Base-by-base conservation (phyloP, 2,329 filamentous ascomycete species). In the Didymella segeticola region DNA sequence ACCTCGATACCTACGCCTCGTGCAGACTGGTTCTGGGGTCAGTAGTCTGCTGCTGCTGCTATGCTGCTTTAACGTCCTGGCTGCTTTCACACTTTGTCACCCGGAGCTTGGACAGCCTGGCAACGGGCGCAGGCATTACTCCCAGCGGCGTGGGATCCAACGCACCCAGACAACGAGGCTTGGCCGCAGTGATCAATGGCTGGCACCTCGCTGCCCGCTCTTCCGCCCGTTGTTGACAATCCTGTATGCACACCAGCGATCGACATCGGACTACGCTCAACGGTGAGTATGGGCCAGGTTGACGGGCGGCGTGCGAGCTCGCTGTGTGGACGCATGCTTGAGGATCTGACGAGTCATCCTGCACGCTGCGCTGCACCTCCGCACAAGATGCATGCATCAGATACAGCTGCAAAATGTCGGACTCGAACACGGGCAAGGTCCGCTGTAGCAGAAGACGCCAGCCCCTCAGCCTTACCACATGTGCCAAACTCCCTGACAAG, bases 151-250 rank as follows among this genome's bases (percentile, higher is more conserved):
- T 63, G 61, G 61, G 43, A 42, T 59, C 48, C 15, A 36, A 56
- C 60, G 63, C 64, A 61, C 58, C 60, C 61, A 60, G 59, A 52
- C 61, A 52, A 63, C 30, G 58, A 42, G 60, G 50, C 58, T 58
- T 60, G 59, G 56, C 56, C 38, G 51, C 46, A 55, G 54, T 62
- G 30, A 31, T 53, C 37, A 37, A 33, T 45, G 39, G 42, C 27
- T 47, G 34, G 42, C 36, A 36, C 11, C 15, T 47, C 30, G 52
- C 53, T 54, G 62, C 52, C 59, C 60, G 61, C 51, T 58, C 64
- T 58, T 52, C 61, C 61, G 64, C 58, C 56, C 61, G 56, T 60
- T 59, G 57, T 58, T 55, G 57, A 60, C 60, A 48, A 53, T 60
- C 46, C 30, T 37, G 37, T 56, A 54, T 55, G 53, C 58, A 56